A percentile compares a stretch with the other conserved stretches of the same genome.
Conservation (phyloP, 2,329 filamentous ascomycete species). For the Achaetomium macrosporum region DNA sequence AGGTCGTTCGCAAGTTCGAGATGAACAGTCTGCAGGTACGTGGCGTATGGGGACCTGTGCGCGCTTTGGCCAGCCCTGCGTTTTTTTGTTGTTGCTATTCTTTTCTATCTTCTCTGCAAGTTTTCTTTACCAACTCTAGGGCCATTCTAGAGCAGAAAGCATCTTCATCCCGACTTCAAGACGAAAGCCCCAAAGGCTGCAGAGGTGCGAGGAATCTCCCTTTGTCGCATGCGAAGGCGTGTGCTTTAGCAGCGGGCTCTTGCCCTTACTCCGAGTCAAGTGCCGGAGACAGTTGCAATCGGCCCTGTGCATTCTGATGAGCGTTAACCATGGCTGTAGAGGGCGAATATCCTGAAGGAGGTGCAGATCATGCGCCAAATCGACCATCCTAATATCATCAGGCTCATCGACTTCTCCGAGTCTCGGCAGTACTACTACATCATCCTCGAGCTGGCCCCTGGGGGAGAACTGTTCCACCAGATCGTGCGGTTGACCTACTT, state of each 20-base stretch:
- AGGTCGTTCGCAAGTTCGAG: conserved; percentile 97
- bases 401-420: conserved; percentile 88
- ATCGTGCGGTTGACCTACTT: conserved; percentile 98
- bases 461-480: conserved; percentile 96
- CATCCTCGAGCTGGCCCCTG: conserved; percentile 87
- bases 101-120: conserved; percentile 19
- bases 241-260: conserved; percentile 20
- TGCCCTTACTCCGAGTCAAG: conserved; percentile 20
- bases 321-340: conserved; percentile 47
- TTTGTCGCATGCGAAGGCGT: conserved; percentile 29
- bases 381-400: conserved; percentile 93
- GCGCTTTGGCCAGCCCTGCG: conserved; percentile 26
- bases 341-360: conserved; percentile 96
- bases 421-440: conserved; percentile 97
- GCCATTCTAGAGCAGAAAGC: conserved; percentile 71
- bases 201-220: conserved; percentile 72
- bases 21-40: conserved; percentile 99
- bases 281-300: conserved; percentile 10
- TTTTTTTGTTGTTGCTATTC: conserved; percentile 27
- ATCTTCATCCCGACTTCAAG: conserved; percentile 94
- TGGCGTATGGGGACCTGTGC: conserved; percentile 28
- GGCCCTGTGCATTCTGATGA: background rate
- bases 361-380: conserved; percentile 98
- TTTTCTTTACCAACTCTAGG: conserved; percentile 49
- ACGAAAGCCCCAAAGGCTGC: conserved; percentile 83